phyloP scores from a whole-genome alignment of 768 basidiomycete genomes.

The Candolleomyces eurysporus region DNA sequence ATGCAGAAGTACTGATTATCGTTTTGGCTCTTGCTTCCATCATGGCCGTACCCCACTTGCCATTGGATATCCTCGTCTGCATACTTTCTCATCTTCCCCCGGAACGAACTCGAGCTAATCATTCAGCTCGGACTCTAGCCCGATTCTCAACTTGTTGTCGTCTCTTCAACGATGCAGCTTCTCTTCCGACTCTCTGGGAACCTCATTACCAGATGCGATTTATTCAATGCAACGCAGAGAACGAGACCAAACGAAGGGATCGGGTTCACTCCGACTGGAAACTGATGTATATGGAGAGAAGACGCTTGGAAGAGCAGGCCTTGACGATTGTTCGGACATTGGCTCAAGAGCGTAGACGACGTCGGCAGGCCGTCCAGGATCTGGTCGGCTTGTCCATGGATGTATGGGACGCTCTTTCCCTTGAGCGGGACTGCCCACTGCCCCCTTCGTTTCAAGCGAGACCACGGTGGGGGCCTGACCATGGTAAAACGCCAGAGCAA shows the following conservation, averaged over 20 bases:
- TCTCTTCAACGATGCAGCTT: constrained; percentile 44
- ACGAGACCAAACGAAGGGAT: constrained; percentile 34
- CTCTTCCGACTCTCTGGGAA: constrained; percentile 45
- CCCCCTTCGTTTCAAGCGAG: background rate
- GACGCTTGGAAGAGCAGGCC: constrained; percentile 42
- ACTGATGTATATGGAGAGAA: constrained; percentile 42
- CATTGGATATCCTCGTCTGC: constrained; percentile 27
- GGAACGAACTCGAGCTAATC: constrained; percentile 6
- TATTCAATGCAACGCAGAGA: constrained; percentile 32
- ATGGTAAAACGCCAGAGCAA: background rate
- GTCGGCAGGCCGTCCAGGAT: constrained; percentile 37
- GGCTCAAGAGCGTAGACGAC: constrained; percentile 30
- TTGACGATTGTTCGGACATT: constrained; percentile 41
- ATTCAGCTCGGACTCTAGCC: constrained; percentile 27
- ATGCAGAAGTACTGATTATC: background rate
- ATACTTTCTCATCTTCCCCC: constrained; percentile 22
- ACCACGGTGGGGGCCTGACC: background rate
- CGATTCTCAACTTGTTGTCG: constrained; percentile 38
- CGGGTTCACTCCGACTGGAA: constrained; percentile 40
- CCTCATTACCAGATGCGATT: constrained; percentile 52
- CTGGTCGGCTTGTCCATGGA: constrained; percentile 47
- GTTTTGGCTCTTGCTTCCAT: constrained; percentile 4
- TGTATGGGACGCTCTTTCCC: constrained; percentile 52
- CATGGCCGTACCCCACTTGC: constrained; percentile 17
- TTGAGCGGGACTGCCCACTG: constrained; percentile 7